Conservation (phyloP, 73 alveolate species). For the Paramecium biaurelia region DNA sequence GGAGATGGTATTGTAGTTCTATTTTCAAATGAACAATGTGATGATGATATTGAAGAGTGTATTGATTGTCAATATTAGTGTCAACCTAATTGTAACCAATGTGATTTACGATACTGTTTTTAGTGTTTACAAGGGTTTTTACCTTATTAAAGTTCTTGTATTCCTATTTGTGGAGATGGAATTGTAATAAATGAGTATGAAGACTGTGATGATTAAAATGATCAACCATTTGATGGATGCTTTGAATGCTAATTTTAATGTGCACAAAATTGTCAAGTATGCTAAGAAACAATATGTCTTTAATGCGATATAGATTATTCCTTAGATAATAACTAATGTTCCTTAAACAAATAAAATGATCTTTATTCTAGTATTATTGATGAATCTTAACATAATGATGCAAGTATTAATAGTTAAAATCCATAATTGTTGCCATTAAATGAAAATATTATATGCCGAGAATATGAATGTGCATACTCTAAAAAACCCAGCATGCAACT, state of each 20-base stretch:
- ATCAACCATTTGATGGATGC: background rate
- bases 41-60: background rate
- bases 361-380: background rate
- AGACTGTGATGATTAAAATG: background rate
- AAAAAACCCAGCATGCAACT: background rate
- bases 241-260: background rate
- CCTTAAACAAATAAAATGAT: background rate
- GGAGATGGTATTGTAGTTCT: slow-evolving; percentile 11
- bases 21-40: background rate
- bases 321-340: background rate
- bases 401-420: background rate
- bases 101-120: background rate
- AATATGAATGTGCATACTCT: background rate
- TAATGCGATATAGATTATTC: background rate
- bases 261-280: background rate
- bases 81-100: background rate
- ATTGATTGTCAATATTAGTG: background rate
- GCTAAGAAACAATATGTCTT: background rate
- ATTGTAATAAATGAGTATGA: background rate
- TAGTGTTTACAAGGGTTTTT: background rate
- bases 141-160: background rate
- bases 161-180: background rate
- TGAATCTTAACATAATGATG: background rate
- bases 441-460: background rate
- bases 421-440: background rate